Base-by-base conservation (phyloP, 2,329 filamentous ascomycete genomes). In the Elsinoe australis region DNA sequence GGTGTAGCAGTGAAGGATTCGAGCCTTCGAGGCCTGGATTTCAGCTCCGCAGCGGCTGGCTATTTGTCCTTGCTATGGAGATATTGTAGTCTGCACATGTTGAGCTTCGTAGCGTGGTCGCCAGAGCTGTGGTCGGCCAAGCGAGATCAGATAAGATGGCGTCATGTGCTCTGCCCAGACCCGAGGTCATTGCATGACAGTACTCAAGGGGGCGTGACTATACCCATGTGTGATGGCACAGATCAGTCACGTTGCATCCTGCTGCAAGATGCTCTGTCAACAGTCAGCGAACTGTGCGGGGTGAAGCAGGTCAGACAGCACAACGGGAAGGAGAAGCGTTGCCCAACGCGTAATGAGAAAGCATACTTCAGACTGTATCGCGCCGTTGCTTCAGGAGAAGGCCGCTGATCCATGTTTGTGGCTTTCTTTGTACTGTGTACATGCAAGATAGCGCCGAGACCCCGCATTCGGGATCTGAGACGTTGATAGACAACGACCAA, bases 301-400 rank as follows among this genome's bases (percentile, higher is more conserved):
- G 36, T n/a, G 28, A 41, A 21, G 21, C 36, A 22, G 26, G 26
- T 4, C 17, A 18, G 21, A 5, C 29, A 26, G 28, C 28, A 14
- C 14, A 18, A n/a, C 29, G 29, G 28, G 10, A 41, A 22, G 28
- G 19, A 22, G 5, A 41, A 41, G 22, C 9, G 10, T 28, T 41
- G 36, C 15, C n/a, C 21, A 14, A 41, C 12, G 36, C 36, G 36
- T 21, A 21, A 7, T n/a, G n/a, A n/a, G n/a, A 41, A 8, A 26
- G 36, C 28, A 41, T 24, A 41, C 28, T 41, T 24, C 36, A 41
- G 22, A 41, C 36, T 28, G 36, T 41, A 41, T 14, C 21, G 28
- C 36, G 36, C 36, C 36, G 36, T 41, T 41, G 36, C 36, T 28
- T 41, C 36, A 41, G 36, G 36, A 41, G 36, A 41, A 14, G 14